Evolutionary conservation across 2,329 filamentous ascomycete genomes (phyloP).

Genomic region (Alternaria angustiovoidea): DNA sequence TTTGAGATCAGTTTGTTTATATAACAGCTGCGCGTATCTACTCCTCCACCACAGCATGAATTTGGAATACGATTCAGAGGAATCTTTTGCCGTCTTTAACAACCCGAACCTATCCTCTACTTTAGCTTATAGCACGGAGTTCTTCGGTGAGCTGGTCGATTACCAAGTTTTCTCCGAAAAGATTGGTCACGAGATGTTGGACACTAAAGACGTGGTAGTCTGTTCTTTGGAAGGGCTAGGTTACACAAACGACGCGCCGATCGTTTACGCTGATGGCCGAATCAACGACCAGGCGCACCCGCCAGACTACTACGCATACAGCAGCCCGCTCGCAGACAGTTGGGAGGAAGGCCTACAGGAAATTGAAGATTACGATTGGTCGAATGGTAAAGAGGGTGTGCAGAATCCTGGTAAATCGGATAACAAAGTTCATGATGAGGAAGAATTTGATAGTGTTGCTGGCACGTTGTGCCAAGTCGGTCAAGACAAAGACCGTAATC

Average conservation of each 20-base stretch:
- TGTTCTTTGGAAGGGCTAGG: conserved; percentile 13
- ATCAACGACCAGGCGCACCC: conserved; percentile 10
- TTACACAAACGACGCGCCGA: conserved; percentile 3
- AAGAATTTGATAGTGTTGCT: background rate
- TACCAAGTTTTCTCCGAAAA: background rate
- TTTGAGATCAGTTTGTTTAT: conserved; percentile 1
- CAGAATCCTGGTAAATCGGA: background rate
- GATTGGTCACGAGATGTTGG: background rate
- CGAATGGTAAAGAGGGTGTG: background rate
- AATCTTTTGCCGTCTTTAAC: background rate
- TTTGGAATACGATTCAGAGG: background rate
- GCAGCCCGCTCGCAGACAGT: background rate
- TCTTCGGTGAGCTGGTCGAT: background rate
- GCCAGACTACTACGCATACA: conserved; percentile 20
- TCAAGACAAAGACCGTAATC: background rate
- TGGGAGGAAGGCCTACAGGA: conserved; percentile 32
- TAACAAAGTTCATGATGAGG: background rate
- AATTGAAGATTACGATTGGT: conserved; percentile 41
- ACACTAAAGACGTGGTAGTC: background rate
- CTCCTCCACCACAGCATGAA: background rate
- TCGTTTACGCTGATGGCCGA: conserved; percentile 9
- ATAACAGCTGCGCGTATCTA: background rate
- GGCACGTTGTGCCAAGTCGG: background rate
- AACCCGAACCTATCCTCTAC: background rate
- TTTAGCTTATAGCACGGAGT: background rate